These are phyloP conservation scores for Mallotus nudiflorus DNA, from an alignment of 345 rosid genomes.

Conservation along the genomic window DNA sequence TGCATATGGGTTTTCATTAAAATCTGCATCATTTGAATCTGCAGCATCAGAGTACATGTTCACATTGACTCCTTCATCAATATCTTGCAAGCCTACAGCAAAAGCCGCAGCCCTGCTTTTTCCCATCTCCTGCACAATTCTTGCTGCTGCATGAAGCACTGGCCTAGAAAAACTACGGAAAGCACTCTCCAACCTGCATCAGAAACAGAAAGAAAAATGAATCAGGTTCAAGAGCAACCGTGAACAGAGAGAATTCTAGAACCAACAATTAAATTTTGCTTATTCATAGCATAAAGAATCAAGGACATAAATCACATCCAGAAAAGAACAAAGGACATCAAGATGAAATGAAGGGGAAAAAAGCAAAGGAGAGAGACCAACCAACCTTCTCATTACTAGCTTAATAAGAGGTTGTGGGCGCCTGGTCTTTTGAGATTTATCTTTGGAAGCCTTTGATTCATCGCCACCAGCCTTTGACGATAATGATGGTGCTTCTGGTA, in stretches of 20 bases:
- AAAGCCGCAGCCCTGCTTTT: conserved; percentile 96
- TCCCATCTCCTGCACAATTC: conserved; percentile 99
- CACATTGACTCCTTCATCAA: conserved; percentile 80
- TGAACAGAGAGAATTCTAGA: not conserved
- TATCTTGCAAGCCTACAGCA: conserved; percentile 86
- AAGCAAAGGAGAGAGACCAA: conserved; percentile 8
- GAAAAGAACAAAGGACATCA: no score
- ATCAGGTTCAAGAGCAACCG: not conserved
- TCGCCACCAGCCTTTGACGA: conserved; percentile 52
- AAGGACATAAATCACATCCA: no score
- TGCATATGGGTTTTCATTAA: conserved; percentile 72
- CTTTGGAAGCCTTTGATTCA: conserved; percentile 55
- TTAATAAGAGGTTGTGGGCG: conserved; percentile 97
- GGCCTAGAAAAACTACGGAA: conserved; percentile 99
- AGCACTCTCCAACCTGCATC: conserved; percentile 92
- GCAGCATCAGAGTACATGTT: conserved; percentile 55
- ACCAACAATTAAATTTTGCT: not conserved
- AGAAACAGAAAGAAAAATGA: conserved; percentile 10
- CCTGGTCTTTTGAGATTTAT: conserved; percentile 81
- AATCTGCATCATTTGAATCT: conserved; percentile 70
- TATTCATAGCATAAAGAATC: not conserved
- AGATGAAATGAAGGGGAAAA: not conserved
- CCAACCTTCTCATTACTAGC: conserved; percentile 97
- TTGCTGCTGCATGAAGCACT: conserved; percentile 97
- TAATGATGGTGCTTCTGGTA: conserved; percentile 89